Base-by-base conservation (phyloP, 768 basidiomycete genomes). In the Hypholoma sublateritium region DNA sequence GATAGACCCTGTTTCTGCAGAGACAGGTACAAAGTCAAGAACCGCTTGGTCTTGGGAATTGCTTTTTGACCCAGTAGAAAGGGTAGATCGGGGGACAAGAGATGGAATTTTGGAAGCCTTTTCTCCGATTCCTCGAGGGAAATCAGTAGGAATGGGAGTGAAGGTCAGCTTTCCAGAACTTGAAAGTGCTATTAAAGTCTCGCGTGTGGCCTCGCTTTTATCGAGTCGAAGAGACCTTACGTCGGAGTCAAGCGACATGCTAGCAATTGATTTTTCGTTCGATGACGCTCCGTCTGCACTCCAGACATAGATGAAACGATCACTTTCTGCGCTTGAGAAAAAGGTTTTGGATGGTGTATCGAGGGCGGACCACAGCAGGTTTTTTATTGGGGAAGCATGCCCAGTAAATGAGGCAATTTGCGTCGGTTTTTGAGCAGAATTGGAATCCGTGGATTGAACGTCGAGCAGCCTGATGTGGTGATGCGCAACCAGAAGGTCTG, bases 221-320 rank as follows among this genome's bases (percentile, higher is more conserved):
- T 75, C 69, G 53, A 77, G 53, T 12, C 72, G 71, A 57, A 84
- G 74, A 17, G 69, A 67, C 19, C 80, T 76, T n/a, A 82, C 83
- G 56, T 84, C 82, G 2, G 86, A 82, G 67, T 89, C 88, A 14
- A 89, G 73, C 13, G 86, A 79, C 4, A 85, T 76, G 4, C 83
- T 83, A 14, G 86, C 86, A 17, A 79, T 65, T n/a, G 85, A 74
- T 60, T 74, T 82, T 32, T 85, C 83, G 62, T 80, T 77, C 13
- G 66, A 62, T 14, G 73, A 69, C 9, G 75, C 64, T 3, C 69
- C 69, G 39, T 75, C 69, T 36, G 79, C 75, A 56, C 82, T 76
- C 87, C 88, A 89, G 16, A 87, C 69, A 55, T 84, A 83, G 7
- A 86, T 68, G 57, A 83, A 79, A 25, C 86, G 80, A 67, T 89